Evolutionary conservation across 2,329 filamentous ascomycete species (phyloP).

Genomic region (Pestalotiopsis sp.): DNA sequence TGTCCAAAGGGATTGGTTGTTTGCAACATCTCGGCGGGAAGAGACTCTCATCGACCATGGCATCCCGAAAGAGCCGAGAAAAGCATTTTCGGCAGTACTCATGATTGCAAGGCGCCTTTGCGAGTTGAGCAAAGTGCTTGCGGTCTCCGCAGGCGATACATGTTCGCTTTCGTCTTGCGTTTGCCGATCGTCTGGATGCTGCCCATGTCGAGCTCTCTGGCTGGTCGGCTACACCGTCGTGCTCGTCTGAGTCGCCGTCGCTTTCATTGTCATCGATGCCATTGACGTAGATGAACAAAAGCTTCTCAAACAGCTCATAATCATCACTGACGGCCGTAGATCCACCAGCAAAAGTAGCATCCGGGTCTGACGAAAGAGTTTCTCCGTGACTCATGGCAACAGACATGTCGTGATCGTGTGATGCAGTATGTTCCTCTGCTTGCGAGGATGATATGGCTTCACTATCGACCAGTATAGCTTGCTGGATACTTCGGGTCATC

Average conservation of each 20-base stretch:
- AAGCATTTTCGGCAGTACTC: slow-evolving; percentile 56
- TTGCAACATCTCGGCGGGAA: slow-evolving; percentile 60
- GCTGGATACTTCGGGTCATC: slow-evolving; percentile 25
- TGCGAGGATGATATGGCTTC: slow-evolving; percentile 17
- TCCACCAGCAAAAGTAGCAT: neutral
- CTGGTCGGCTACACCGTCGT: neutral
- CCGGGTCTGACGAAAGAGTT: neutral
- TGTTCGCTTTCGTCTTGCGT: neutral
- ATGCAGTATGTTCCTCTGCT: slow-evolving; percentile 17
- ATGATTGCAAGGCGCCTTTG: slow-evolving; percentile 37
- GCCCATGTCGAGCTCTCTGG: slow-evolving; percentile 25
- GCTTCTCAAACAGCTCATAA: slow-evolving; percentile 18
- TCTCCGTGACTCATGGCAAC: slow-evolving; percentile 3
- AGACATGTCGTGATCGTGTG: slow-evolving; percentile 17
- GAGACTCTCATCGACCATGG: slow-evolving; percentile 49
- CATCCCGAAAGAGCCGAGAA: slow-evolving; percentile 41
- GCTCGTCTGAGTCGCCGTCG: neutral
- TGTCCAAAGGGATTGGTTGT: slow-evolving; percentile 39
- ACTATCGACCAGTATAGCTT: slow-evolving; percentile 21
- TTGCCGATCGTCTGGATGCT: slow-evolving; percentile 13
- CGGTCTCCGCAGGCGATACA: slow-evolving; percentile 21
- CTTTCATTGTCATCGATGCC: slow-evolving; percentile 8
- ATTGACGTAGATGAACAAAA: slow-evolving; percentile 16
- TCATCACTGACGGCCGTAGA: slow-evolving; percentile 4
- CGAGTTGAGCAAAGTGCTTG: slow-evolving; percentile 16